Conservation (phyloP, 2,329 filamentous ascomycete species). For the Talaromyces sp. region DNA sequence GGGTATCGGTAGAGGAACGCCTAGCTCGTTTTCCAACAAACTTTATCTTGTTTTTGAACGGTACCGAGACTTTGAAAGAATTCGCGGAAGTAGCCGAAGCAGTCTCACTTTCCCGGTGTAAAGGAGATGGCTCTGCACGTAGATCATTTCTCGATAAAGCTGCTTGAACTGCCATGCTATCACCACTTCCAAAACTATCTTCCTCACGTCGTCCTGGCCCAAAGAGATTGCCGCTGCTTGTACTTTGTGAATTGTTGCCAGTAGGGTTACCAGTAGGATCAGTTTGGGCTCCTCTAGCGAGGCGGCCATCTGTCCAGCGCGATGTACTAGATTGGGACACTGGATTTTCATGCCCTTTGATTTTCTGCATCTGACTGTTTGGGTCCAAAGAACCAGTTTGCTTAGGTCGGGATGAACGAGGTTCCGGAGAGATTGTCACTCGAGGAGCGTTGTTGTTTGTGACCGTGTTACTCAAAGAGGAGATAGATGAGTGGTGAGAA, state of each 20-base stretch:
- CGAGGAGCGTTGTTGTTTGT: neutral
- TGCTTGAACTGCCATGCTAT: conserved; percentile 12
- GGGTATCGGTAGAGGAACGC: neutral
- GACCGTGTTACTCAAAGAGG: neutral
- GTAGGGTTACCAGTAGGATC: neutral
- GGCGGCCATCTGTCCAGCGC: neutral
- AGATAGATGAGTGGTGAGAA: neutral
- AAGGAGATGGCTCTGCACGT: conserved; percentile 2
- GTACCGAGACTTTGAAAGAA: conserved; percentile 7
- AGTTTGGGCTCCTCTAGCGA: neutral
- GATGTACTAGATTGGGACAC: neutral
- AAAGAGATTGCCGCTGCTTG: neutral
- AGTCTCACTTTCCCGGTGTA: conserved; percentile 7
- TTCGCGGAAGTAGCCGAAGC: conserved; percentile 8
- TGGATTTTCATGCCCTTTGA: neutral
- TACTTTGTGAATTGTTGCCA: neutral
- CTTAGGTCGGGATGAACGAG: neutral
- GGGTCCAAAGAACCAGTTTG: neutral
- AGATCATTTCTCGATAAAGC: conserved; percentile 9
- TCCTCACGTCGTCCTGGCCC: conserved; percentile 5
- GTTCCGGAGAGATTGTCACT: neutral
- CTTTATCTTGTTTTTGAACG: conserved; percentile 10
- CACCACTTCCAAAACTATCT: conserved; percentile 9
- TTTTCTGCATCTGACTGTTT: neutral
- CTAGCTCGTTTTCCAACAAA: conserved; percentile 3